These are phyloP conservation scores for Neotropicomus parvogracilis DNA, from an alignment of 1,284 basidiomycete species.

Conservation along the genomic window DNA sequence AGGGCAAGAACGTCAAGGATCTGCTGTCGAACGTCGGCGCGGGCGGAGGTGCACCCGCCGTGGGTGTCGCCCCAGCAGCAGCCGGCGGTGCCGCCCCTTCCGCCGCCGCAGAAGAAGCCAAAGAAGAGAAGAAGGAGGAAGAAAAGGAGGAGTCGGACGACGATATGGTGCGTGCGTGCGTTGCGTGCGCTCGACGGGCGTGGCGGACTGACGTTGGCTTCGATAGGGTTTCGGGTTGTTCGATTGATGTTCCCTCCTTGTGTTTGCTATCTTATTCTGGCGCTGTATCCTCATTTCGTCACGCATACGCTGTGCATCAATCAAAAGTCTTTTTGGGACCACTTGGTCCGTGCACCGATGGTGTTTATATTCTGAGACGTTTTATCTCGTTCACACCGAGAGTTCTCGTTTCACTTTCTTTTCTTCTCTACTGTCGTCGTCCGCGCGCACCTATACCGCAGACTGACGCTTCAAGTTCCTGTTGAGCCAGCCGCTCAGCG, in stretches of 20 bases:
- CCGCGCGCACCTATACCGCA: slow-evolving; percentile 11
- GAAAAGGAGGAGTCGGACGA: slow-evolving; percentile 90
- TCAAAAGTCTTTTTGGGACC: slow-evolving; percentile 16
- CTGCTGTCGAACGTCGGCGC: slow-evolving; percentile 88
- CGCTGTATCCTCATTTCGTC: slow-evolving; percentile 17
- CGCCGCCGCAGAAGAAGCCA: slow-evolving; percentile 59
- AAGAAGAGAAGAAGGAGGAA: slow-evolving; percentile 77
- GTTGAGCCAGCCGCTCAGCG: slow-evolving; percentile 25
- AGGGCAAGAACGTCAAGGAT: slow-evolving; percentile 97
- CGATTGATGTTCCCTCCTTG: slow-evolving; percentile 51
- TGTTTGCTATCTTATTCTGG: slow-evolving; percentile 26
- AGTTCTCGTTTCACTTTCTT: not conserved
- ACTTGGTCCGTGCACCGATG: slow-evolving; percentile 15
- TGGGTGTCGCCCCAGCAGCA: slow-evolving; percentile 52
- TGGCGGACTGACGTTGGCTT: not conserved
- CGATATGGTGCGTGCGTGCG: slow-evolving; percentile 72
- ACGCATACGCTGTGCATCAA: slow-evolving; percentile 24
- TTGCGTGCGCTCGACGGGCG: too few relatives aligned
- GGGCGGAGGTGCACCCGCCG: slow-evolving; percentile 76
- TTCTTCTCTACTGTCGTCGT: too few relatives aligned
- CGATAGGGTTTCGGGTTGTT: slow-evolving; percentile 71
- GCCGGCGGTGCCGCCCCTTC: slow-evolving; percentile 59
- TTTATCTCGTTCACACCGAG: not conserved
- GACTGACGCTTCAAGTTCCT: slow-evolving; percentile 11
- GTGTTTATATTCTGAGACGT: not conserved